Evolutionary conservation across 2,329 filamentous ascomycete genomes (phyloP).

Genomic region (Hymenoscyphus infarciens): DNA sequence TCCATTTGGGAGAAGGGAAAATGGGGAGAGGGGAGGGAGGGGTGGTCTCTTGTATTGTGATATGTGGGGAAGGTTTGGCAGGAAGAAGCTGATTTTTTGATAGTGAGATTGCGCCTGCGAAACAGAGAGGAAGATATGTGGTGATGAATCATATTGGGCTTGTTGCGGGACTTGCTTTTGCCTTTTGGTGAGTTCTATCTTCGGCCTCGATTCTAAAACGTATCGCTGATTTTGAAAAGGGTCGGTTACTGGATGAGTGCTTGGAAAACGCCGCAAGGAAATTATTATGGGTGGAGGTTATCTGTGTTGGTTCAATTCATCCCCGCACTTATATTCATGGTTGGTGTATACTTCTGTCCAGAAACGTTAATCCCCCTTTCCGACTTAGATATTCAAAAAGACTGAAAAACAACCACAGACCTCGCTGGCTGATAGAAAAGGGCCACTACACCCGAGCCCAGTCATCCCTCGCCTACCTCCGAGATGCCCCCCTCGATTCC

Average conservation of each 20-base stretch:
- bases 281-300: slow-evolving; percentile 49
- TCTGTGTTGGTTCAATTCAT: slow-evolving; percentile 51
- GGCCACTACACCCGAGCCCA: slow-evolving; percentile 43
- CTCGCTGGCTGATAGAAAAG: slow-evolving; percentile 56
- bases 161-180: slow-evolving; percentile 49
- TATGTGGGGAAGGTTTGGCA: not conserved
- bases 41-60: not conserved
- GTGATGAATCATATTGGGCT: slow-evolving; percentile 59
- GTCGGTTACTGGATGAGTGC: slow-evolving; percentile 54
- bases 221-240: slow-evolving; percentile 37
- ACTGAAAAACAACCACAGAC: slow-evolving; percentile 35
- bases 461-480: slow-evolving; percentile 46
- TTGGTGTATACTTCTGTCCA: slow-evolving; percentile 49
- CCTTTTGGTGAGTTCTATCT: slow-evolving; percentile 46
- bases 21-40: too few species aligned
- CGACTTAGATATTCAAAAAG: not conserved
- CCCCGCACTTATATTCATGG: slow-evolving; percentile 47
- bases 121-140: slow-evolving; percentile 51
- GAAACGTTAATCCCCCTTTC: slow-evolving; percentile 45
- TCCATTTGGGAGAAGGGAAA: too few species aligned
- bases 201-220: not conserved
- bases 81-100: not conserved
- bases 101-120: slow-evolving; percentile 53
- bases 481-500: slow-evolving; percentile 40
- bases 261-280: slow-evolving; percentile 45